These are phyloP conservation scores for Debaryomyces castellii DNA, from an alignment of 805 yeast genomes.

Conservation along the genomic window DNA sequence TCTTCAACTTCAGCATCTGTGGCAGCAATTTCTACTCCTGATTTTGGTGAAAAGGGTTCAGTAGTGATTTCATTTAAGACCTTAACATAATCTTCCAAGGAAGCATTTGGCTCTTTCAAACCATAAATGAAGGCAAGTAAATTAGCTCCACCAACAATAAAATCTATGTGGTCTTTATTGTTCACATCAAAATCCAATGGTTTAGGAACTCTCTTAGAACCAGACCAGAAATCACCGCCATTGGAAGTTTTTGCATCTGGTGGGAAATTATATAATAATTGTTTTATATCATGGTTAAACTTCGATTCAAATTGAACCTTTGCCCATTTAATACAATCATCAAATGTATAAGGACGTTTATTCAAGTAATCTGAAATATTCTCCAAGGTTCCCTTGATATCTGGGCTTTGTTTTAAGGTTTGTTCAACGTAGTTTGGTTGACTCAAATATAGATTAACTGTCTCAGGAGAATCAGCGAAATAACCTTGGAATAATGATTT, in stretches of 20 bases:
- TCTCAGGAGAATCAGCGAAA: constrained; percentile 88
- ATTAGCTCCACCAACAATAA: constrained; percentile 86
- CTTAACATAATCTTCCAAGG: constrained; percentile 51
- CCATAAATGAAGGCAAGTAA: constrained; percentile 90
- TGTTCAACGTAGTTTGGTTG: constrained; percentile 93
- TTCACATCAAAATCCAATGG: constrained; percentile 77
- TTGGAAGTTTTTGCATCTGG: constrained; percentile 84
- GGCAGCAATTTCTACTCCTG: constrained; percentile 78
- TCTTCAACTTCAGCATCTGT: constrained; percentile 89
- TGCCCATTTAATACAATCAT: constrained; percentile 96
- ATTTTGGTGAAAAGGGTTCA: constrained; percentile 67
- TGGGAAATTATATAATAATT: constrained; percentile 92
- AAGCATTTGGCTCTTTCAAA: constrained; percentile 68
- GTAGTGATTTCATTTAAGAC: constrained; percentile 48
- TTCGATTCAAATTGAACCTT: constrained; percentile 83
- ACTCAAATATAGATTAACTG: constrained; percentile 83
- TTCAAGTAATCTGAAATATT: constrained; percentile 74
- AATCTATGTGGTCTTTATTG: constrained; percentile 76
- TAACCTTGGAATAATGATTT: constrained; percentile 91
- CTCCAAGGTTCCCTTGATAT: constrained; percentile 82
- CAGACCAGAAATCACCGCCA: constrained; percentile 97
- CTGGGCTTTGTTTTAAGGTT: constrained; percentile 88
- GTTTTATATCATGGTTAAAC: constrained; percentile 82
- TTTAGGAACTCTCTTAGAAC: constrained; percentile 93
- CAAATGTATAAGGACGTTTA: constrained; percentile 84